Evolutionary conservation across 257 asterid genomes (phyloP), one percentile per base, ranked within the genome.

Genomic region (Nemophila menziesii): DNA sequence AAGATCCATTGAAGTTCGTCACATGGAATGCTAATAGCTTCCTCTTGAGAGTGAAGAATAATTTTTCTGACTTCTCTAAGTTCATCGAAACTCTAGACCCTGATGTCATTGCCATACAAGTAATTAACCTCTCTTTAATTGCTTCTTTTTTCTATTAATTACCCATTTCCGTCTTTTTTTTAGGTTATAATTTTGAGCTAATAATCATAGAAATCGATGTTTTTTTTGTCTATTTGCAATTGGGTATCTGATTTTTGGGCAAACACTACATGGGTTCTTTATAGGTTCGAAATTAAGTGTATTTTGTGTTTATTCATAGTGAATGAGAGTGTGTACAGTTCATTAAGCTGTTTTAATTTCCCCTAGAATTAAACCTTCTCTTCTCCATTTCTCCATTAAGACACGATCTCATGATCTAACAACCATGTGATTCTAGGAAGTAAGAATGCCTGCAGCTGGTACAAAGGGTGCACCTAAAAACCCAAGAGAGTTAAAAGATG

Each of bases 391-490:
- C n/a, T 22, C 34, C 29, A 29, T 40, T 22, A 17, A 33, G 44
- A 42, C 46, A 26, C 45, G 48, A 19, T n/a, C 34, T 48, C 48
- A 5, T 33, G 37, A 33, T 64, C 71, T 69, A 47, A 62, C 64
- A 27, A 20, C 56, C 20, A 15, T 19, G 43, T 59, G 61, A 14
- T 63, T 43, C 38, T 68, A 86, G 97, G 97, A 83, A 80, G 95
- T 75, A 33, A 73, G 97, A 75, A 80, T 87, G 93, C 93, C 95
- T 14, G 89, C 95, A 43, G 89, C 95, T 40, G 97, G 95, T 57
- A 27, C 82, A 54, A 83, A 83, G 57, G 92, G 93, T 29, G 65
- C 63, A 22, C 81, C 86, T 2, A 83, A 67, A 68, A 78, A 78
- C 60, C 93, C 80, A n/a, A 62, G 84, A 62, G 97, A 83, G 65